Evolutionary conservation across 2,329 filamentous ascomycete genomes (phyloP), one percentile per base, ranked within the genome.

Genomic region (Penicillium sp.): DNA sequence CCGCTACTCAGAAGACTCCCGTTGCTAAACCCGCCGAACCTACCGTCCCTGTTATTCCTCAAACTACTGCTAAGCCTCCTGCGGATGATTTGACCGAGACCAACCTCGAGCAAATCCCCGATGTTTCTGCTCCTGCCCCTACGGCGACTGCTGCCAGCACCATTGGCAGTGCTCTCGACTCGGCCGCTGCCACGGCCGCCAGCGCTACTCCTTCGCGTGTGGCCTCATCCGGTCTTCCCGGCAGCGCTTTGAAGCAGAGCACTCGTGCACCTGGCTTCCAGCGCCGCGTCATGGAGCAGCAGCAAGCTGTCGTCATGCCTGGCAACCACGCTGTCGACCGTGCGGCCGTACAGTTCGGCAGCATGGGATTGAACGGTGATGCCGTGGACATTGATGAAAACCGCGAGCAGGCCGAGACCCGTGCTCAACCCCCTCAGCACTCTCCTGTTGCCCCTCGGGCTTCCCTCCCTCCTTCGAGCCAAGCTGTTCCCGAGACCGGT

Each of bases 291-390:
- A 77, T 95, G 62, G 90, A 97, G 61, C 93, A 98, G 67, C 90
- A 95, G 69, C 93, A 98, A 73, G 89, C 93, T 49, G 93, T 98
- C 32, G 89, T 95, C 55, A 96, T 98, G 91, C 93, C 93, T 37
- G 89, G 88, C 50, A 95, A 96, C 74, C 89, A 93, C 58, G 90
- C 93, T 43, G 86, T 98, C 23, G 91, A 97, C 67, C 85, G 89
- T 60, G 82, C 91, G 56, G 87, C 90, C 40, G 89, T 98, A 40
- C 91, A 97, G 66, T 98, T 98, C 67, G 93, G 93, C 54, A 94
- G 90, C 68, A 88, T 98, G 77, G 94, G 86, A 64, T 71, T 98
- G 62, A 90, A 87, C 64, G 89, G 84, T 43, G 80, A 80, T 50
- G 64, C 71, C 38, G 67, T 75, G 23, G 90, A 96, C 62, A 87